A percentile compares a stretch with the other conserved stretches of the same genome.
Evolutionary conservation across 176 grass and related monocot genomes (phyloP).

Genomic region (Ampelocalamus luodianensis): DNA sequence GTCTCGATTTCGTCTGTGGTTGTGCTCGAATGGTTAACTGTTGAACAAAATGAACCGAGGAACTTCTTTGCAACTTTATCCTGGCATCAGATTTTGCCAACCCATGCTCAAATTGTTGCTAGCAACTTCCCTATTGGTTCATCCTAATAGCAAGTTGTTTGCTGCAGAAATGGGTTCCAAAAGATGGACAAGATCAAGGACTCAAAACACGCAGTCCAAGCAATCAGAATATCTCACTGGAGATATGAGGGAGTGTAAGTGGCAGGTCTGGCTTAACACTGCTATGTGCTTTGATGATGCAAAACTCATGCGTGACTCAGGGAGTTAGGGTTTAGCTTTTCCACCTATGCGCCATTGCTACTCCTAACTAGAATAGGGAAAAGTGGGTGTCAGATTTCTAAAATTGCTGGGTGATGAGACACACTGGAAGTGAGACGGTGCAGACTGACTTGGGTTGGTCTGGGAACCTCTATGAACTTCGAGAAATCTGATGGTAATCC

Average conservation of each 20-base stretch:
- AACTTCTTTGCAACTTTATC: neutral
- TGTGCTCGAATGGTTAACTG: too few species aligned
- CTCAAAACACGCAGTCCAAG: slow-evolving; percentile 80
- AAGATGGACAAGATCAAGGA: slow-evolving; percentile 99
- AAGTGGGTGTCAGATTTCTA: too few species aligned
- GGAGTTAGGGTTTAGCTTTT: neutral
- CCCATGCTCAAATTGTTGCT: neutral
- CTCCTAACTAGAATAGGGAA: neutral
- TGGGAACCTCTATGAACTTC: too few species aligned
- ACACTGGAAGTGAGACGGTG: too few species aligned
- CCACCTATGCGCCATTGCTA: neutral
- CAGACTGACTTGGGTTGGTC: too few species aligned
- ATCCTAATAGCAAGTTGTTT: neutral
- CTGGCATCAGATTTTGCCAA: slow-evolving; percentile 13
- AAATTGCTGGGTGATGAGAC: too few species aligned
- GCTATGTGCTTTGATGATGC: neutral
- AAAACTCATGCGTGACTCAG: neutral
- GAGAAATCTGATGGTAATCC: too few species aligned
- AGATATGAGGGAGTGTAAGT: slow-evolving; percentile 96
- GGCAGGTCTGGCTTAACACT: slow-evolving; percentile 44
- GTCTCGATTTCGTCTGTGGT: neutral
- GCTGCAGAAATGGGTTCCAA: slow-evolving; percentile 94
- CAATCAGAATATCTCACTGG: slow-evolving; percentile 90
- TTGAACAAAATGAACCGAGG: neutral
- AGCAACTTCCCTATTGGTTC: neutral